Percentiles rank a stretch among this genome's conserved stretches.
phyloP scores from a whole-genome alignment of 352 stramenopile genomes.

The Globisporangium paroecandrum region DNA sequence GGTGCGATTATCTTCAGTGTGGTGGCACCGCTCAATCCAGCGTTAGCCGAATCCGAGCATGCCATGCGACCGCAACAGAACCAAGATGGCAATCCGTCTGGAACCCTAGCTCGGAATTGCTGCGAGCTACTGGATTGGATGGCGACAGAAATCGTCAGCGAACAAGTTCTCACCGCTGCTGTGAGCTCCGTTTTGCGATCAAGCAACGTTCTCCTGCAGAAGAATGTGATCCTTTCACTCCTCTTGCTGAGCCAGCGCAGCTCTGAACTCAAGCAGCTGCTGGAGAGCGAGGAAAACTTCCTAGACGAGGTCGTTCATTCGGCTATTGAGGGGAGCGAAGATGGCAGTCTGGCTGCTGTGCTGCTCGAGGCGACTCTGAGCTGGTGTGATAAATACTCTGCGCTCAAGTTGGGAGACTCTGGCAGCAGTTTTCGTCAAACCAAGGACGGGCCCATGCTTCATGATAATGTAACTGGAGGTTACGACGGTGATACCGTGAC shows the following conservation, averaged over 20 bases:
- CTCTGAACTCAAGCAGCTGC: not conserved
- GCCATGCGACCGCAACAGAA: not conserved
- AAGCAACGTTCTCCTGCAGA: conserved; percentile 18
- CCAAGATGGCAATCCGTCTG: not conserved
- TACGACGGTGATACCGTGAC: not conserved
- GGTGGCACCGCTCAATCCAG: not conserved
- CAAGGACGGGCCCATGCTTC: not conserved
- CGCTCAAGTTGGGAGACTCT: conserved; percentile 10
- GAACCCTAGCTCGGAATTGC: not conserved
- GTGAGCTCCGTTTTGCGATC: conserved; percentile 10
- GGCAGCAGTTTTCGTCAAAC: conserved; percentile 8
- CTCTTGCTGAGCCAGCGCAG: conserved; percentile 1
- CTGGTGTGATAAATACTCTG: conserved; percentile 13
- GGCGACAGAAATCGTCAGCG: not conserved
- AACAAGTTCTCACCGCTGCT: conserved; percentile 1
- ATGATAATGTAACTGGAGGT: not conserved
- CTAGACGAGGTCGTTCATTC: conserved; percentile 6
- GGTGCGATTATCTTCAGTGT: conserved; percentile 2
- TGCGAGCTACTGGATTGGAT: conserved; percentile 9
- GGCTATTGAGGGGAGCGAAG: conserved; percentile 9
- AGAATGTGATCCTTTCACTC: conserved; percentile 15
- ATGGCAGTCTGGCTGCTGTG: conserved; percentile 6
- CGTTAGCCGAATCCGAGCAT: not conserved
- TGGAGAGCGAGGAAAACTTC: conserved; percentile 6
- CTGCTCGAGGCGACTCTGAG: conserved; percentile 10